Percentiles rank a stretch among this genome's conserved stretches.
These are phyloP conservation scores for Inonotus hispidus DNA, from an alignment of 1,284 basidiomycete species.

Conservation along the genomic window DNA sequence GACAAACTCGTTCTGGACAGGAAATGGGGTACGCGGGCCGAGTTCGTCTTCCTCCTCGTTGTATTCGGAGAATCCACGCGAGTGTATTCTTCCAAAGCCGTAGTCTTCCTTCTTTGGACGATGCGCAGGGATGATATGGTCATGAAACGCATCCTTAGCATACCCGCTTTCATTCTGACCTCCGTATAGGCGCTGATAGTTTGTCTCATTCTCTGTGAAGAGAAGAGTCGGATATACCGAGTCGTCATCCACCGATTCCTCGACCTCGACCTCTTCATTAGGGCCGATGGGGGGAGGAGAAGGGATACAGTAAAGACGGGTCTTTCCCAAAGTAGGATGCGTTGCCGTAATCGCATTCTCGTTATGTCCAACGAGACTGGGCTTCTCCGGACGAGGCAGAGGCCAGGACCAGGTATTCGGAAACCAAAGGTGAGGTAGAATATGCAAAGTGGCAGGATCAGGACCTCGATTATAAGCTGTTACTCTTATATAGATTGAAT, in stretches of 20 bases:
- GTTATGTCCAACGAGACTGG: constrained; percentile 56
- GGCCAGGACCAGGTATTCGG: constrained; percentile 98
- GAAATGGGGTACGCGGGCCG: constrained; percentile 53
- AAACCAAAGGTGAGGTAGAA: constrained; percentile 96
- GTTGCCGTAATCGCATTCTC: constrained; percentile 67
- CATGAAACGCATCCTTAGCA: constrained; percentile 98
- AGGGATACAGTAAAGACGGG: constrained; percentile 84
- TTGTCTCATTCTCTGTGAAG: constrained; percentile 97
- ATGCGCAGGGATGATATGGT: constrained; percentile 87
- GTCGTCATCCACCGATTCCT: constrained; percentile 51
- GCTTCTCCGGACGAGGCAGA: constrained; percentile 74
- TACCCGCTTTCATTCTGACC: constrained; percentile 79
- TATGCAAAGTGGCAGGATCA: constrained; percentile 90
- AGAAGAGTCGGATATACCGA: constrained; percentile 77
- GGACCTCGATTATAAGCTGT: constrained; percentile 96
- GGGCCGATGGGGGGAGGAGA: constrained; percentile 78
- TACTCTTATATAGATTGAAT: constrained; percentile 89
- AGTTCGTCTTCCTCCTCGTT: constrained; percentile 30
- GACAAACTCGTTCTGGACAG: constrained; percentile 49
- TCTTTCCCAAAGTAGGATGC: constrained; percentile 71
- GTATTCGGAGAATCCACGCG: constrained; percentile 39
- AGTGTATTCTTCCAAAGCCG: constrained; percentile 40
- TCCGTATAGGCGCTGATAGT: constrained; percentile 87
- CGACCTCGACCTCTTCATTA: constrained; percentile 44
- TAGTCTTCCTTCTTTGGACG: constrained; percentile 44